phyloP scores from a whole-genome alignment of 2,329 filamentous ascomycete species.

The Colletotrichum ledebouriae region DNA sequence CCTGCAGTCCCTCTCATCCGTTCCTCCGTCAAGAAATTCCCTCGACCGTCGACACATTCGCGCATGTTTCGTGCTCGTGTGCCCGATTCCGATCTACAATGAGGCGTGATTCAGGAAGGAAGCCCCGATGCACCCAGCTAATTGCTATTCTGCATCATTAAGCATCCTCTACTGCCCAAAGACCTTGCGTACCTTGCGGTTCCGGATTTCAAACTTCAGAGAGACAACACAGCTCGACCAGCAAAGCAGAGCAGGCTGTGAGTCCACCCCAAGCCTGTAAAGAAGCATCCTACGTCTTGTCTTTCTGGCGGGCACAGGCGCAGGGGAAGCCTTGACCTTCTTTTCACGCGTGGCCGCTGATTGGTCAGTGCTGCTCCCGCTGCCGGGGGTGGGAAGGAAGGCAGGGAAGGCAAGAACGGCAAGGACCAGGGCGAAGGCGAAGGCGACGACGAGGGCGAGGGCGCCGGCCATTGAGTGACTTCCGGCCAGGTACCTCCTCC shows the following conservation, averaged over 20 bases:
- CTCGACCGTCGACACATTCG: no score
- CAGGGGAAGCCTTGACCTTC: neutral
- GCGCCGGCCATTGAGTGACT: slow-evolving; percentile 28
- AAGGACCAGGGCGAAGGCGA: slow-evolving; percentile 24
- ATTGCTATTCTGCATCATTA: slow-evolving; percentile 6
- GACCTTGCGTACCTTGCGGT: neutral
- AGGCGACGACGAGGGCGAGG: slow-evolving; percentile 20
- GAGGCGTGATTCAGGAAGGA: neutral
- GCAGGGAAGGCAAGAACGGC: neutral
- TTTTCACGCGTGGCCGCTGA: neutral
- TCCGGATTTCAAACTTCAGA: slow-evolving; percentile 24
- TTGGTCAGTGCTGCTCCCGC: slow-evolving; percentile 26
- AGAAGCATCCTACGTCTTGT: slow-evolving; percentile 21
- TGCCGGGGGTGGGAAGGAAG: neutral
- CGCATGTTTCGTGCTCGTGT: slow-evolving; percentile 22
- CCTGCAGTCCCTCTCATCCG: neutral
- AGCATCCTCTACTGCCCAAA: neutral
- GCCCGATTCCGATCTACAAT: slow-evolving; percentile 5
- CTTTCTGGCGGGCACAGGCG: slow-evolving; percentile 14
- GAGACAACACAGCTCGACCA: slow-evolving; percentile 28
- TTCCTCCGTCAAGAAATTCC: no score
- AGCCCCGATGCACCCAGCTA: neutral
- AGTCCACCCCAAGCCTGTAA: slow-evolving; percentile 27
- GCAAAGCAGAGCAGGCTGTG: slow-evolving; percentile 26
- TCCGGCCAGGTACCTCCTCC: slow-evolving; percentile 23